Base-by-base conservation (phyloP, 345 rosid genomes). In the Rhizophora apiculata region DNA sequence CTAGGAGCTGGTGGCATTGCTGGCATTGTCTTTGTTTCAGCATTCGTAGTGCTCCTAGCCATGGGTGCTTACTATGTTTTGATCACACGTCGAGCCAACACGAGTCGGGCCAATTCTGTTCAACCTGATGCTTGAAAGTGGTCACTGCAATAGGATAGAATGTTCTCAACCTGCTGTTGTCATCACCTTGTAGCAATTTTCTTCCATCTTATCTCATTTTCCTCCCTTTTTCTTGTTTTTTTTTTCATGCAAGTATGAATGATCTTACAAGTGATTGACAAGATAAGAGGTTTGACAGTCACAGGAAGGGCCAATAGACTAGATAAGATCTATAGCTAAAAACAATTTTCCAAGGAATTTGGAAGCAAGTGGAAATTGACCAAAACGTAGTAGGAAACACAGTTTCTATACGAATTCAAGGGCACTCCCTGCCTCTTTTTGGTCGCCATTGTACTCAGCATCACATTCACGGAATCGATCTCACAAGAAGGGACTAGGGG, bases 21-120 rank as follows among this genome's bases (percentile, higher is more conserved):
- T 0, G 84, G 78, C 75, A 76, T 85, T 74, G 75, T 84, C 73
- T 56, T 85, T 31, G 90, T 85, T 53, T 71, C 82, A 24, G 84
- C 75, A 46, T 77, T 85, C 68, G 77, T 59, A 0, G 80, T 72
- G 72, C 39, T 81, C 34, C 22, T 80, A 37, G 81, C 79, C 2
- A 60, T 82, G 78, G 86, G 75, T 1, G 80, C 64, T 46, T 85
- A 76, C 68, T 43, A 74, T 65, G 78, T 76, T 4, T 70, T 61
- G 21, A 66, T 68, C 67, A 68, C 76, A 0, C 87, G 85, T 27
- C 68, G 71, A 46, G 78, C 71, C 64, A 83, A 82, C 60, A 49
- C 65, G 52, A 84, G 71, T 39, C 79, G 74, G 34, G 77, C 78
- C 63, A 78, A 24, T n/a, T 53, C 81, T 46, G 80, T 82, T 80